Evolutionary conservation across 2,329 filamentous ascomycete genomes (phyloP).

Genomic region (Pezicula radicicola): DNA sequence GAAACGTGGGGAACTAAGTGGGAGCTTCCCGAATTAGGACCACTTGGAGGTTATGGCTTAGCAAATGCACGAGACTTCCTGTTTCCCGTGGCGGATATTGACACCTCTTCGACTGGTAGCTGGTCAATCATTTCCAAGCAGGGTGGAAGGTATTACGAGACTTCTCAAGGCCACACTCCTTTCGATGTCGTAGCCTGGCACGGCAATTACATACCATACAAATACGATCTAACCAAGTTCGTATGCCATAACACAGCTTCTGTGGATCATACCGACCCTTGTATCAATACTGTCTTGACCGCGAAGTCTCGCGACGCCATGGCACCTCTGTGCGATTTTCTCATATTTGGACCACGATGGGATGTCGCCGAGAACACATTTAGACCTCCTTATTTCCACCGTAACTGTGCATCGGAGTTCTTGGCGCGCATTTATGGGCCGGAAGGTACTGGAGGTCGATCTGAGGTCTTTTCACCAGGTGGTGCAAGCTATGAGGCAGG

Average conservation of each 20-base stretch:
- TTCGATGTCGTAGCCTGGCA: conserved; percentile 78
- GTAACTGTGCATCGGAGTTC: conserved; percentile 66
- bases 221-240: too few species aligned
- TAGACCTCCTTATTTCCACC: conserved; percentile 70
- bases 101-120: conserved; percentile 27
- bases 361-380: conserved; percentile 61
- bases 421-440: conserved; percentile 64
- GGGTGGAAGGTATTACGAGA: conserved; percentile 59
- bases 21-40: conserved; percentile 59
- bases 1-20: conserved; percentile 63
- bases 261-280: conserved; percentile 50
- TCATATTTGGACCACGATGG: conserved; percentile 41
- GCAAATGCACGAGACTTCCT: conserved; percentile 64
- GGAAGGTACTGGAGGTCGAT: conserved; percentile 29
- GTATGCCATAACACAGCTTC: conserved; percentile 54
- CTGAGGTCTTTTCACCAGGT: neutral
- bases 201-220: conserved; percentile 64
- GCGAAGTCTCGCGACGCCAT: neutral
- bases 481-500: conserved; percentile 26
- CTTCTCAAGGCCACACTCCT: conserved; percentile 62
- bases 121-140: conserved; percentile 59
- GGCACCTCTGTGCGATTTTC: neutral
- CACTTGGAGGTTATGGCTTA: conserved; percentile 58
- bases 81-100: conserved; percentile 49
- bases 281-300: neutral